Evolutionary conservation across 1,284 basidiomycete species (phyloP).

Genomic region (Apiotrichum porosum): DNA sequence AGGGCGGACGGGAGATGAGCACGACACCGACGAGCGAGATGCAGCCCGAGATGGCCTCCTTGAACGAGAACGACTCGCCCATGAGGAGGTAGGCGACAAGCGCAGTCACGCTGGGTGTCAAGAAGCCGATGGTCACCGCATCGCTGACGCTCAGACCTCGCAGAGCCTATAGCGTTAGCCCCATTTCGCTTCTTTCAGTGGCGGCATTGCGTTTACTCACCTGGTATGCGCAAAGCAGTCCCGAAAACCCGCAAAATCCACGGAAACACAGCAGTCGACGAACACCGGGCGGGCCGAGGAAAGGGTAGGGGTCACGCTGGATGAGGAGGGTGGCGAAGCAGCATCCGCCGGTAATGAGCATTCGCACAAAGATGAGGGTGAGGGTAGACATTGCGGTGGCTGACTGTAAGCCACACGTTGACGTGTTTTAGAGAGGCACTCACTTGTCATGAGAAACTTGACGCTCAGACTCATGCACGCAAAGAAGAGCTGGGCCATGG

Average conservation of each 20-base stretch:
- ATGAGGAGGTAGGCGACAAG: slow-evolving; percentile 65
- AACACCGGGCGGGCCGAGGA: slow-evolving; percentile 64
- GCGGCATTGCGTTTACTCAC: too few relatives aligned
- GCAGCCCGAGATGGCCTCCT: slow-evolving; percentile 62
- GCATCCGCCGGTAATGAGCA: slow-evolving; percentile 51
- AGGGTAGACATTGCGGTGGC: slow-evolving; percentile 32
- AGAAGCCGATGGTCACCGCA: slow-evolving; percentile 68
- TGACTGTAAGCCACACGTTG: neutral
- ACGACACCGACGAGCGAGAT: slow-evolving; percentile 60
- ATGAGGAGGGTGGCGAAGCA: slow-evolving; percentile 53
- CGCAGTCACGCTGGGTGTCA: slow-evolving; percentile 64
- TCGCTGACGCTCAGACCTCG: slow-evolving; percentile 67
- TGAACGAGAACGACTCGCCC: slow-evolving; percentile 58
- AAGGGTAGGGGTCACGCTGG: slow-evolving; percentile 58
- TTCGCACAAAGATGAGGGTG: slow-evolving; percentile 39
- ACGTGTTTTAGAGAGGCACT: neutral
- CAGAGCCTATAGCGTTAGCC: slow-evolving; percentile 56
- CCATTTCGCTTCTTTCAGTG: too few relatives aligned
- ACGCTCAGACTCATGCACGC: slow-evolving; percentile 56
- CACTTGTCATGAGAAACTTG: slow-evolving; percentile 35
- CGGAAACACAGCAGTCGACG: slow-evolving; percentile 57
- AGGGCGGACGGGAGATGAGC: slow-evolving; percentile 64
- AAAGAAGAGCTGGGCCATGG: slow-evolving; percentile 59
- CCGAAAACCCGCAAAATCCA: slow-evolving; percentile 57
- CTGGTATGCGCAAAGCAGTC: slow-evolving; percentile 52